Conservation (phyloP, 176 grass and related monocot genomes). For the Aegilops sharonensis region DNA sequence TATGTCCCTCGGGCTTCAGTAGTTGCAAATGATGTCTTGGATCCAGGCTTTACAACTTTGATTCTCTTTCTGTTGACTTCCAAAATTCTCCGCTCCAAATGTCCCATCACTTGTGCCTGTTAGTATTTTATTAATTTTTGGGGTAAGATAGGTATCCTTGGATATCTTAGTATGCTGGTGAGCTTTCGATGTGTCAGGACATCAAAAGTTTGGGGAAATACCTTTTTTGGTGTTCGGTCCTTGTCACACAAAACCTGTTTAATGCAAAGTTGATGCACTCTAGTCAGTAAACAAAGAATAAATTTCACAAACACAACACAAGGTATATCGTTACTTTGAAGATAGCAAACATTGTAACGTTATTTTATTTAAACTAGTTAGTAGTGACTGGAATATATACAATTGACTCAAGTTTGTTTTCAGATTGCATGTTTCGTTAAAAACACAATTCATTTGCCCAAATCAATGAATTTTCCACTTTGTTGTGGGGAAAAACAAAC, state of each 20-base stretch:
- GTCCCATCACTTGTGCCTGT: constrained; percentile 74
- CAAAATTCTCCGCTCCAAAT: constrained; percentile 88
- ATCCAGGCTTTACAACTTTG: constrained; percentile 97
- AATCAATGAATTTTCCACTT: too few relatives aligned
- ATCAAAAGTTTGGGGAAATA: constrained; percentile 27
- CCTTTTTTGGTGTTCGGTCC: constrained; percentile 71
- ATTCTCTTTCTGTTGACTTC: constrained; percentile 86
- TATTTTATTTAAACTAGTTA: constrained; percentile 3
- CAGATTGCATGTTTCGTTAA: too few relatives aligned
- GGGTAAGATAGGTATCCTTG: neutral
- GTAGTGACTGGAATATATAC: neutral
- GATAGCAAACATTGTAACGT: neutral
- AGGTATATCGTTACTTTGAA: constrained; percentile 6
- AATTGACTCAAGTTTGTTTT: too few relatives aligned
- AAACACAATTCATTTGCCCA: too few relatives aligned
- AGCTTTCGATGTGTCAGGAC: neutral
- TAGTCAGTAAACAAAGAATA: constrained; percentile 5
- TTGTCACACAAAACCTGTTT: constrained; percentile 86
- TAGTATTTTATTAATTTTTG: neutral
- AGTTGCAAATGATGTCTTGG: constrained; percentile 81
- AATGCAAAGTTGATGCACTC: constrained; percentile 26
- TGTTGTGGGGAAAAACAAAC: too few relatives aligned
- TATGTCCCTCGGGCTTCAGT: constrained; percentile 85
- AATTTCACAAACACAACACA: neutral
- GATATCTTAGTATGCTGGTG: constrained; percentile 13